Base-by-base conservation (phyloP, 2,329 filamentous ascomycete species). In the Tympanopsis confertula region DNA sequence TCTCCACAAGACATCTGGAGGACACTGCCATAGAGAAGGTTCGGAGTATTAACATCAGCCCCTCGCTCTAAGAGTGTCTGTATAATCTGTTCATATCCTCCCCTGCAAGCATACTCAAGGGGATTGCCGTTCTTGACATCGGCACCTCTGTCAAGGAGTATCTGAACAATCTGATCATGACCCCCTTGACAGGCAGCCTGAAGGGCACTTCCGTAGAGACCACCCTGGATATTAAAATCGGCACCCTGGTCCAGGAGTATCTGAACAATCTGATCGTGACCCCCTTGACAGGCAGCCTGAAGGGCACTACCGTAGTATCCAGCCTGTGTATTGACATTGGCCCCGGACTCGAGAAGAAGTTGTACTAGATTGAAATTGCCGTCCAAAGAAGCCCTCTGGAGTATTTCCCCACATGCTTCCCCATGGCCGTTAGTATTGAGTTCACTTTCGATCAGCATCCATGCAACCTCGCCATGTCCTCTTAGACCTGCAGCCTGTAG, bases 181-280 rank as follows among this genome's bases (percentile, higher is more conserved):
- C 22, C 22, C n/a, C 22, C 7, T 10, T 26, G 7, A 10, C 7
- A 26, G n/a, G 22, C 22, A 10, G 22, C 22, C n/a, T 26, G 22
- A n/a, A 26, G 22, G n/a, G 22, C 22, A 26, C n/a, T 26, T 7
- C 22, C 22, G 7, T 18, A 33, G 17, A 13, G 7, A 13, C 15
- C 15, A 17, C 30, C 15, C 15, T 33, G 7, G 30, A 15, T 15
- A 18, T 33, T 33, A 15, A 33, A 10, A 33, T 33, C 15, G 17
- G 30, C 30, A 12, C 30, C 30, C 7, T 33, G 7, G 12, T 33
- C 30, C 17, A 33, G 17, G 7, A 33, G 30, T 15, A 33, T 10
- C 30, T 33, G 30, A 18, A 33, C 30, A 33, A 33, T 33, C 30
- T 18, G 7, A 10, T 33, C 15, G 30, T 33, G 30, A 7, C 30